Conservation (phyloP, 73 alveolate genomes). For the Blepharisma japonicum region DNA sequence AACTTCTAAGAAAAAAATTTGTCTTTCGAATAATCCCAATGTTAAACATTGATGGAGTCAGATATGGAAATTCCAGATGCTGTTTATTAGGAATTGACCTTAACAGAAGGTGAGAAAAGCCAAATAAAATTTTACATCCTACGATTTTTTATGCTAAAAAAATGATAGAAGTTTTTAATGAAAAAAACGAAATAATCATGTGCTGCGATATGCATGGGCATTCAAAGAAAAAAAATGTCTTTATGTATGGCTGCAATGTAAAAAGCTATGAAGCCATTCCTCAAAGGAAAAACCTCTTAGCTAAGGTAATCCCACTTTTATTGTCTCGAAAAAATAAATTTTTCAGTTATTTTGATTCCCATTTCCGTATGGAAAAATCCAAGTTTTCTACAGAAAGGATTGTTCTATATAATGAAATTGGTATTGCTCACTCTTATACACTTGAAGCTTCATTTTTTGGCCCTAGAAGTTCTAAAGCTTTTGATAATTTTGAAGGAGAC, state of each 20-base stretch:
- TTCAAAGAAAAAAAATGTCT: conserved; percentile 70
- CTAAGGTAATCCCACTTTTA: conserved; percentile 81
- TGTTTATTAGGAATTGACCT: conserved; percentile 96
- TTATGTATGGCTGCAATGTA: conserved; percentile 27
- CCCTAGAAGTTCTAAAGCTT: conserved; percentile 35
- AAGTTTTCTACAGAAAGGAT: conserved; percentile 90
- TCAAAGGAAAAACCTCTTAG: conserved; percentile 70
- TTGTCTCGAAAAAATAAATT: conserved; percentile 75
- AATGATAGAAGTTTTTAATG: conserved; percentile 89
- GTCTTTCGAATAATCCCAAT: conserved; percentile 92
- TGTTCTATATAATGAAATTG: conserved; percentile 84
- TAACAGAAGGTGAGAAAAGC: conserved; percentile 97
- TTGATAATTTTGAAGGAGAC: background rate
- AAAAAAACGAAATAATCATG: conserved; percentile 90
- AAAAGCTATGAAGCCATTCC: conserved; percentile 1
- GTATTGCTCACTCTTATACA: conserved; percentile 82
- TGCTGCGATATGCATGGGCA: conserved; percentile 99
- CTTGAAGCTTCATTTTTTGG: conserved; percentile 95
- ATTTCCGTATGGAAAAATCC: conserved; percentile 81
- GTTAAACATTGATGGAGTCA: conserved; percentile 99
- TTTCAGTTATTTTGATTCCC: conserved; percentile 83
- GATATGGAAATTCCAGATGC: conserved; percentile 89
- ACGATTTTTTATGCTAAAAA: conserved; percentile 86
- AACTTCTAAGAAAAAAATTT: conserved; percentile 79
- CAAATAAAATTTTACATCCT: conserved; percentile 93